Conservation (phyloP, 495 filamentous ascomycete genomes). For the Chaetomium tenue region DNA sequence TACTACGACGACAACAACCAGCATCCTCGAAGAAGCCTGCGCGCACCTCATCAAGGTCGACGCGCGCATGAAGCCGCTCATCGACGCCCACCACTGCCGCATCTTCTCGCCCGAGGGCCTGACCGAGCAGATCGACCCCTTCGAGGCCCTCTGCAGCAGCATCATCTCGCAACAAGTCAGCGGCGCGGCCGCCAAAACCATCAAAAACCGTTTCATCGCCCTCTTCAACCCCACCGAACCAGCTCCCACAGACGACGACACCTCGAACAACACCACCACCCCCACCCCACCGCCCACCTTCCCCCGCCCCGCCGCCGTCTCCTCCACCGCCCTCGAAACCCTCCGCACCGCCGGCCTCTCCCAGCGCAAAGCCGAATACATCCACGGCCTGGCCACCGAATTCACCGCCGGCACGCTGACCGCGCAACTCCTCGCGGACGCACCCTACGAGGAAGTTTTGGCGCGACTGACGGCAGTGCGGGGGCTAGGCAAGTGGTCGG, state of each 20-base stretch:
- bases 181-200: conserved; percentile 82
- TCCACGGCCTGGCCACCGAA: conserved; percentile 77
- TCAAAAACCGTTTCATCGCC: conserved; percentile 78
- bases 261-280: neutral
- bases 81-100: conserved; percentile 71
- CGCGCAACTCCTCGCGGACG: conserved; percentile 68
- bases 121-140: conserved; percentile 82
- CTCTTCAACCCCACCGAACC: conserved; percentile 59
- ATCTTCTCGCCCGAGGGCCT: conserved; percentile 81
- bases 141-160: conserved; percentile 72
- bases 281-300: conserved; percentile 46
- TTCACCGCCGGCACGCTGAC: conserved; percentile 73
- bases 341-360: conserved; percentile 85
- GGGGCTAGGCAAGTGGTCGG: conserved; percentile 85
- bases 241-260: conserved; percentile 17
- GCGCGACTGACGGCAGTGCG: conserved; percentile 79
- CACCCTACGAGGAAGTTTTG: conserved; percentile 81
- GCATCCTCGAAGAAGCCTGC: conserved; percentile 72
- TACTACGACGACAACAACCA: conserved; percentile 70
- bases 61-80: conserved; percentile 66
- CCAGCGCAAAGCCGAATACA: conserved; percentile 91
- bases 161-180: conserved; percentile 98
- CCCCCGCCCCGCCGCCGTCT: conserved; percentile 73
- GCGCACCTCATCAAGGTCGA: conserved; percentile 76
- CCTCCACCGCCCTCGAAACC: conserved; percentile 53